Evolutionary conservation across 192 early-diverging fungal genomes (phyloP), one percentile per base, ranked within the genome.

Genomic region (Entomortierella parvispora): DNA sequence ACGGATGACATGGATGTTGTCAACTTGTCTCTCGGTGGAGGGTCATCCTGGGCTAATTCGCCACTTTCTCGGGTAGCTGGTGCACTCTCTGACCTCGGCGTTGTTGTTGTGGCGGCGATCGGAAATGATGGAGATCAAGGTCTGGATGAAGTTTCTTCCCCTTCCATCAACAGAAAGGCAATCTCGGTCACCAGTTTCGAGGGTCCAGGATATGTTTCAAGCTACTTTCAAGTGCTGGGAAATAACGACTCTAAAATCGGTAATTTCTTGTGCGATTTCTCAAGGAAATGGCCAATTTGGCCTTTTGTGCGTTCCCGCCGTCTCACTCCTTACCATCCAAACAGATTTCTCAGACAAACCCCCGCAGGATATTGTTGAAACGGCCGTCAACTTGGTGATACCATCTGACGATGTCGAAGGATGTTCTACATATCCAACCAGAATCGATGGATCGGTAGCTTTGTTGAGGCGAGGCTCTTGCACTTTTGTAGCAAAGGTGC

Each of bases 11-110:
- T 92, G 75, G 87, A 97, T 57, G 65, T 97, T 37, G 91, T 97
- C 68, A 95, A 91, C 82, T 82, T 96, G 67, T 93, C 90, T 55
- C 77, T 96, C 44, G 96, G 94, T 47, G 91, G 86, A n/a, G 80
- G 84, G 14, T 81, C 80, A 54, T 82, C 81, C 34, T 88, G 84
- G 86, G 83, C 78, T 44, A 89, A 91, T 33, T 77, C 86, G 40
- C 81, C 91, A 23, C 58, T 85, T 17, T 79, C 88, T 1, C 71
- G 86, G 22, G 90, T 88, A 0, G 86, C 89, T 37, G 82, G 85
- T 11, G 55, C 56, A 26, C 78, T 92, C 29, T 55, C 70, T 1
- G 25, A 58, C 0, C 58, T 65, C 2, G 81, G 88, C 56, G 44
- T 84, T 10, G 65, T 79, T 17, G 82, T 92, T 29, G 84, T 90